These are phyloP conservation scores for Phytopythium montanum DNA, from an alignment of 352 stramenopile genomes.

Conservation along the genomic window DNA sequence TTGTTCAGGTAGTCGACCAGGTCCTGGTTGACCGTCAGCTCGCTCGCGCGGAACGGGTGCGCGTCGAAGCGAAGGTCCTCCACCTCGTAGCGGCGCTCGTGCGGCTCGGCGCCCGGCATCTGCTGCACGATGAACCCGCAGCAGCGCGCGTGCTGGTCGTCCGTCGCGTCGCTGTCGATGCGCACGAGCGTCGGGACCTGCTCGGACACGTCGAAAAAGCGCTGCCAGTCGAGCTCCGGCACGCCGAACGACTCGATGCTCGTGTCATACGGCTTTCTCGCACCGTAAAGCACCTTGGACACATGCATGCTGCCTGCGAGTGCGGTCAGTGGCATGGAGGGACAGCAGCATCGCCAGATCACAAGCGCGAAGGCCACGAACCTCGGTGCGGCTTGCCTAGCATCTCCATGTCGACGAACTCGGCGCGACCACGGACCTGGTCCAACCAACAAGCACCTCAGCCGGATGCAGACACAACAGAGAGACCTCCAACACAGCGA, in stretches of 20 bases:
- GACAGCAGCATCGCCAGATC: too few relatives aligned
- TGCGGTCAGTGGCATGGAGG: slow-evolving; percentile 11
- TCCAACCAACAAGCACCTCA: neutral
- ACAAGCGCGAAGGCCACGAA: neutral
- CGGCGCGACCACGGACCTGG: slow-evolving; percentile 62
- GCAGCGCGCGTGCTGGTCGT: slow-evolving; percentile 41
- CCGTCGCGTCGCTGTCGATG: slow-evolving; percentile 49
- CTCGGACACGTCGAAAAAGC: slow-evolving; percentile 83
- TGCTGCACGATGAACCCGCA: slow-evolving; percentile 83
- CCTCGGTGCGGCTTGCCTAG: slow-evolving; percentile 11
- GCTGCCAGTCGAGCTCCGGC: slow-evolving; percentile 73
- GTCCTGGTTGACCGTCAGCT: slow-evolving; percentile 49
- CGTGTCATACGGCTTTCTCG: slow-evolving; percentile 74
- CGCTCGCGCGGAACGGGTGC: slow-evolving; percentile 33
- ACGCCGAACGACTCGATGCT: slow-evolving; percentile 59
- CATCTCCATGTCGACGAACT: slow-evolving; percentile 28
- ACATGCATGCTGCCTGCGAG: slow-evolving; percentile 58
- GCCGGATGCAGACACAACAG: too few relatives aligned
- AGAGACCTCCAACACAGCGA: neutral
- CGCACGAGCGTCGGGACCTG: slow-evolving; percentile 82
- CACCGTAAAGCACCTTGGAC: slow-evolving; percentile 76
- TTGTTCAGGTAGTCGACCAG: slow-evolving; percentile 73
- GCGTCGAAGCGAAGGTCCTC: slow-evolving; percentile 64
- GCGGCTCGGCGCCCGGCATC: slow-evolving; percentile 53
- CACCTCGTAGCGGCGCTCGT: slow-evolving; percentile 59